A percentile compares a stretch with the other conserved stretches of the same genome.
Evolutionary conservation across 1,139 yeast genomes (phyloP).

Genomic region (Suhomyces bribrorum): DNA sequence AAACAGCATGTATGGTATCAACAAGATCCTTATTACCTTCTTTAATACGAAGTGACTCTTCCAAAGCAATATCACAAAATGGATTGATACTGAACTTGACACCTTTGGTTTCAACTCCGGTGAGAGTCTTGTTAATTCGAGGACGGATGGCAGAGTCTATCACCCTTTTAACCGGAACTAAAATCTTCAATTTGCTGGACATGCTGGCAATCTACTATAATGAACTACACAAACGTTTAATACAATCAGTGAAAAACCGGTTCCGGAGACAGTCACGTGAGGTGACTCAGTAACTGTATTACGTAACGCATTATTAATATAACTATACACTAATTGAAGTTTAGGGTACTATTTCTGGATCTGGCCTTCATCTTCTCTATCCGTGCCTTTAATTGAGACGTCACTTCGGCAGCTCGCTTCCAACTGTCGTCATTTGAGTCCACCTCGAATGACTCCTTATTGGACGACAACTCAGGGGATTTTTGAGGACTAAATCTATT

Average conservation of each 20-base stretch:
- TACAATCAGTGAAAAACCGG: constrained; percentile 12
- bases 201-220: constrained; percentile 22
- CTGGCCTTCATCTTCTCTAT: constrained; percentile 87
- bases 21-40: constrained; percentile 71
- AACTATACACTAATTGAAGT: constrained; percentile 10
- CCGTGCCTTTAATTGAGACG: constrained; percentile 79
- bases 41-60: constrained; percentile 82
- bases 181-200: constrained; percentile 64
- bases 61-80: constrained; percentile 93
- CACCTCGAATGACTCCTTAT: constrained; percentile 26
- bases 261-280: constrained; percentile 7
- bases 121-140: constrained; percentile 81
- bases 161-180: constrained; percentile 94
- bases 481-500: constrained; percentile 25
- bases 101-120: constrained; percentile 88
- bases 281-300: background rate
- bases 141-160: constrained; percentile 94
- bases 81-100: constrained; percentile 94
- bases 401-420: constrained; percentile 89
- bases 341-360: constrained; percentile 31
- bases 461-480: constrained; percentile 14
- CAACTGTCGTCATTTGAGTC: constrained; percentile 68
- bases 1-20: constrained; percentile 84
- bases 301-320: constrained; percentile 1
- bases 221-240: too few relatives aligned